Evolutionary conservation across 2,329 filamentous ascomycete genomes (phyloP).

Genomic region (Diaporthe aspalathi): DNA sequence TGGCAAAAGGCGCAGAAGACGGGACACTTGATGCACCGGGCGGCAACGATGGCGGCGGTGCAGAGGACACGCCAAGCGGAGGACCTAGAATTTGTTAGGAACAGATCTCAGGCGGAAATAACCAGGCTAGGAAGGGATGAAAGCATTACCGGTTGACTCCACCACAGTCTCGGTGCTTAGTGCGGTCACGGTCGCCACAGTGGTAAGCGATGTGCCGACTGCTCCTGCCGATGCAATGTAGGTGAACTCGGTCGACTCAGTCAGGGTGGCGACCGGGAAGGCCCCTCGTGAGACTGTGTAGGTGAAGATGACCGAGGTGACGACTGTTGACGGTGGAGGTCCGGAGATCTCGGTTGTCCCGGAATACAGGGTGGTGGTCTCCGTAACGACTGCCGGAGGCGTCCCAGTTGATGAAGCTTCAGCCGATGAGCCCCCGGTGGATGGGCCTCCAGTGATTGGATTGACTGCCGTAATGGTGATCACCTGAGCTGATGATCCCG

Average conservation of each 20-base stretch:
- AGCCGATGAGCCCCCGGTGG: background rate
- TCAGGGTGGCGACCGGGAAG: constrained; percentile 34
- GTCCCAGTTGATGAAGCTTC: background rate
- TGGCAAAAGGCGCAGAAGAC: constrained; percentile 11
- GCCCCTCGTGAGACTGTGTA: constrained; percentile 41
- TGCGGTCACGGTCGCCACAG: constrained; percentile 37
- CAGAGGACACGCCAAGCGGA: background rate
- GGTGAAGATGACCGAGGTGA: constrained; percentile 41
- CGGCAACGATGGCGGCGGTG: background rate
- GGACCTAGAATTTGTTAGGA: background rate
- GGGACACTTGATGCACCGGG: constrained; percentile 1
- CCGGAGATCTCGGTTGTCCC: constrained; percentile 35
- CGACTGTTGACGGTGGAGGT: constrained; percentile 10
- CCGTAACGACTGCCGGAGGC: background rate
- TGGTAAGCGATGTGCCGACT: constrained; percentile 32
- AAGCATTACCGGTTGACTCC: constrained; percentile 25
- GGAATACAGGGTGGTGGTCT: constrained; percentile 15
- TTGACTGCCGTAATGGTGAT: constrained; percentile 35
- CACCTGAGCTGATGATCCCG: constrained; percentile 28
- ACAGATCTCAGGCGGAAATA: background rate
- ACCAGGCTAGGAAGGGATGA: background rate
- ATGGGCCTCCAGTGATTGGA: constrained; percentile 15
- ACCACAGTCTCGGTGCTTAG: constrained; percentile 35
- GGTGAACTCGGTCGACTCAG: constrained; percentile 34
- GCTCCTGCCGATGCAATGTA: constrained; percentile 21